Conservation (phyloP, 2,329 filamentous ascomycete genomes). For the Cercospora zeina region DNA sequence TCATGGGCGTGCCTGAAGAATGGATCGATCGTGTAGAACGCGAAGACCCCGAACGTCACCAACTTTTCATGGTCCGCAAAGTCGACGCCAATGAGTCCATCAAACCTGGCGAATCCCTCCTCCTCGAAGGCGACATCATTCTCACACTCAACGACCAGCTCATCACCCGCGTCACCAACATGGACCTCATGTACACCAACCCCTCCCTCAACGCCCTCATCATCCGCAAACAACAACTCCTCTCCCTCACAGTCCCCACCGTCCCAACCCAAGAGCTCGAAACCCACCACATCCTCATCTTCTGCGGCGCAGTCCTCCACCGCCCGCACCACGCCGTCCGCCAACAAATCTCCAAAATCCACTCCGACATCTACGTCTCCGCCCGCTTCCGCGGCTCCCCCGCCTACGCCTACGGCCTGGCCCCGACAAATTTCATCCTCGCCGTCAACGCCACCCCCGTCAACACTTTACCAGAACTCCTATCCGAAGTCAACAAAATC, state of each 20-base stretch:
- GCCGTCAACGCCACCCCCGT: slow-evolving; percentile 90
- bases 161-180: slow-evolving; percentile 87
- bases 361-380: slow-evolving; percentile 94
- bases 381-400: slow-evolving; percentile 80
- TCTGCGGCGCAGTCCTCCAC: slow-evolving; percentile 92
- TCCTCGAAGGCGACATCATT: slow-evolving; percentile 89
- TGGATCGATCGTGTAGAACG: slow-evolving; percentile 90
- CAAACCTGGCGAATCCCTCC: slow-evolving; percentile 43
- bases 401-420: slow-evolving; percentile 84
- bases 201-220: slow-evolving; percentile 80
- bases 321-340: slow-evolving; percentile 92
- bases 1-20: slow-evolving; percentile 94
- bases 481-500: slow-evolving; percentile 79
- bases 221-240: slow-evolving; percentile 78
- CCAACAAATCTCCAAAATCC: slow-evolving; percentile 94
- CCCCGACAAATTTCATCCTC: slow-evolving; percentile 96
- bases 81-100: slow-evolving; percentile 60
- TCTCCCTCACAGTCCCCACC: slow-evolving; percentile 75
- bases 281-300: slow-evolving; percentile 86
- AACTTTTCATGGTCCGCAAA: slow-evolving; percentile 98
- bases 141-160: slow-evolving; percentile 87
- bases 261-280: slow-evolving; percentile 88
- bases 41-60: slow-evolving; percentile 87
- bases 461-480: slow-evolving; percentile 76
- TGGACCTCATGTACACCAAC: slow-evolving; percentile 95